Evolutionary conservation across 768 basidiomycete genomes (phyloP), one percentile per base, ranked within the genome.

Genomic region (Dentipellis fragilis): DNA sequence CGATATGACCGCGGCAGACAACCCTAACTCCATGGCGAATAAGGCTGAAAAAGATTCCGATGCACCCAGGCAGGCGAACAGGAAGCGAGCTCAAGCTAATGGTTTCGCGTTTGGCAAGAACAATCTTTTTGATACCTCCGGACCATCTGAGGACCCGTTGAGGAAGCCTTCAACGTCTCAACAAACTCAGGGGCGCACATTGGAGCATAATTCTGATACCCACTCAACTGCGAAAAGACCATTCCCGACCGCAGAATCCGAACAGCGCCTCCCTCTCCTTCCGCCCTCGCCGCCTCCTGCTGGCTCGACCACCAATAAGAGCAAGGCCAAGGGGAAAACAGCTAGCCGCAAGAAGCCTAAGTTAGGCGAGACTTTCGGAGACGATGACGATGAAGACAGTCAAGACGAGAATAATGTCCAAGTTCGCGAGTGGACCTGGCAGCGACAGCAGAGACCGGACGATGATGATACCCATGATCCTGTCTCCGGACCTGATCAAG

Each of bases 281-380:
- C 84, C 85, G 7, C 85, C 86, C 16, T 86, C 87, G 16, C 87
- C 87, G n/a, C 81, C 84, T 16, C 75, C 77, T 3, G 69, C 61
- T 10, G 61, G 58, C 21, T 52, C 59, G 3, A 60, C 63, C 12
- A 55, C 59, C 22, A 57, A 57, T 4, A 54, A 58, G 21, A 55
- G 62, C 29, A 67, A 71, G 62, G 64, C 69, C 22, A 80, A 75
- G 62, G 70, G 67, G 38, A 78, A 72, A 57, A 66, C 65, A 11
- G 75, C 59, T 47, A 59, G 60, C 55, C 71, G 79, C 57, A 85
- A 83, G 71, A 82, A 79, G 63, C 66, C 68, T 17, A 81, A 75
- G 63, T 53, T 77, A n/a, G 22, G 14, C 14, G 19, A 58, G 55
- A 69, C 64, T 46, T 61, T 60, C 11, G 69, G 60, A 35, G 63